Evolutionary conservation across 2,329 filamentous ascomycete genomes (phyloP).

Genomic region (Orbilia brochopaga): DNA sequence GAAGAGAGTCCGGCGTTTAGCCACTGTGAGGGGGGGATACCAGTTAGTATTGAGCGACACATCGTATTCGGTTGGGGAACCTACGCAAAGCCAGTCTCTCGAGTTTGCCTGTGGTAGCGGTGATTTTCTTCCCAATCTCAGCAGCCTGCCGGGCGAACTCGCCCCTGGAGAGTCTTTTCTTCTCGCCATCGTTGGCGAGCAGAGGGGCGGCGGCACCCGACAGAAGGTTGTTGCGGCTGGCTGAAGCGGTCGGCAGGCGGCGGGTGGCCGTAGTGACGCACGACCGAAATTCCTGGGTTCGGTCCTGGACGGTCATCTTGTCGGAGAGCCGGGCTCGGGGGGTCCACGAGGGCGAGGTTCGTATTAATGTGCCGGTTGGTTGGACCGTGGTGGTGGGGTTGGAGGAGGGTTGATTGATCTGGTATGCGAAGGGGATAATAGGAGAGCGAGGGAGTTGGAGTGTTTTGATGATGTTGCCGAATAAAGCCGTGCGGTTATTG

Average conservation of each 20-base stretch:
- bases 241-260: slow-evolving; percentile 79
- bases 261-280: slow-evolving; percentile 67
- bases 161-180: slow-evolving; percentile 68
- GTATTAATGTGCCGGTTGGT: background rate
- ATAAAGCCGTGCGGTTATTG: background rate
- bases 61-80: slow-evolving; percentile 55
- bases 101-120: slow-evolving; percentile 89
- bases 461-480: slow-evolving; percentile 6
- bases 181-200: slow-evolving; percentile 66
- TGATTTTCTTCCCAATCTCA: slow-evolving; percentile 89
- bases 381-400: background rate
- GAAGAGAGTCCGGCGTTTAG: slow-evolving; percentile 95
- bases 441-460: background rate
- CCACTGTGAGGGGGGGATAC: slow-evolving; percentile 64
- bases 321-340: slow-evolving; percentile 60
- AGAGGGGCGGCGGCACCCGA: slow-evolving; percentile 76
- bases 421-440: background rate
- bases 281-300: slow-evolving; percentile 91
- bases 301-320: slow-evolving; percentile 84
- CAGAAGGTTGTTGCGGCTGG: slow-evolving; percentile 77
- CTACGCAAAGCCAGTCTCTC: slow-evolving; percentile 85
- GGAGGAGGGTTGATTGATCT: background rate
- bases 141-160: slow-evolving; percentile 93
- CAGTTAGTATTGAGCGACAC: slow-evolving; percentile 12
- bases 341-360: background rate